These are phyloP conservation scores for Cystofilobasidium macerans DNA, from an alignment of 768 basidiomycete species.

Conservation along the genomic window DNA sequence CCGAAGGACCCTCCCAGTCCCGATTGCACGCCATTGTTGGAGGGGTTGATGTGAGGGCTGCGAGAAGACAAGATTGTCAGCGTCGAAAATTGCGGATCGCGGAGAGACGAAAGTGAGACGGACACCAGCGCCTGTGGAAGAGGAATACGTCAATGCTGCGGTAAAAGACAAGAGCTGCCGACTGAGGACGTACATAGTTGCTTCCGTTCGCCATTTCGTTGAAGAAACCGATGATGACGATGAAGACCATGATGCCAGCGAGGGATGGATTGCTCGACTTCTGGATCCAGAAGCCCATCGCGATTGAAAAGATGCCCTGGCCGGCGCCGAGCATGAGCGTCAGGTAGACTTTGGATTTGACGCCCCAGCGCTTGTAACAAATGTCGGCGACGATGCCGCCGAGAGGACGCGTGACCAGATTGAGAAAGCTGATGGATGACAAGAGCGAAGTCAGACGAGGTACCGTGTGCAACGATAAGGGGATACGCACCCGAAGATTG, in stretches of 20 bases:
- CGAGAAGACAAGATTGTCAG: too few species aligned
- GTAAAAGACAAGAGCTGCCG: too few species aligned
- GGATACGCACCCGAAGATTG: conserved; percentile 30
- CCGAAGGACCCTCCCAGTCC: conserved; percentile 42
- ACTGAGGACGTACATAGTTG: too few species aligned
- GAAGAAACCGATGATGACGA: conserved; percentile 39
- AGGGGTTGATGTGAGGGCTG: conserved; percentile 45
- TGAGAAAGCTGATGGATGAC: conserved; percentile 44
- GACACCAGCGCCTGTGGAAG: too few species aligned
- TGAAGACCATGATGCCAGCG: conserved; percentile 27
- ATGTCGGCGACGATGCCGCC: conserved; percentile 46
- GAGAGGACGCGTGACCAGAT: conserved; percentile 46
- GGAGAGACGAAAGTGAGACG: too few species aligned
- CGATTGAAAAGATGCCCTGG: conserved; percentile 44
- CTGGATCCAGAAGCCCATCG: conserved; percentile 37
- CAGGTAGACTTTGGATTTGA: conserved; percentile 45
- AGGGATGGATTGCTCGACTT: conserved; percentile 15
- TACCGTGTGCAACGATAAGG: too few species aligned
- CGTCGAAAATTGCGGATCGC: too few species aligned
- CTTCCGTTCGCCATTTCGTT: conserved; percentile 46
- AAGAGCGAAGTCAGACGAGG: too few species aligned
- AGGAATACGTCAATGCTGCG: too few species aligned
- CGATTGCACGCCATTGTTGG: conserved; percentile 39
- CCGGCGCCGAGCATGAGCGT: conserved; percentile 42
- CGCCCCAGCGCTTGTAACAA: conserved; percentile 38